Evolutionary conservation across 176 grass and related monocot species (phyloP), one percentile per base, ranked within the genome.

Genomic region (Sorghum bicolor): DNA sequence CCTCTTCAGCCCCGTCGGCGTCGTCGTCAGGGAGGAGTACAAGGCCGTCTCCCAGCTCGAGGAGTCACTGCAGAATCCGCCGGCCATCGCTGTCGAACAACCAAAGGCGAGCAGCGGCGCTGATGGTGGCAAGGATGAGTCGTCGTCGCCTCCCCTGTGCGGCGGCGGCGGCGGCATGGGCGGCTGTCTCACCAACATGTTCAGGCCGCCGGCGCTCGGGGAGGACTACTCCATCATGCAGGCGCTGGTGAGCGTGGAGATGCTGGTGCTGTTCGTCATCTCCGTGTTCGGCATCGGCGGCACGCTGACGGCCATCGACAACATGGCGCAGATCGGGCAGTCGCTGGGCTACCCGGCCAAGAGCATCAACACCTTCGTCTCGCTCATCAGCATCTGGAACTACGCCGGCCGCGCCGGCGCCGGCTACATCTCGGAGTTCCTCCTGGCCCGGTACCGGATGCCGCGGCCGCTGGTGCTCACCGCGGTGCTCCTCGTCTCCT

Each of bases 321-420:
- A 98, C 90, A 98, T 94, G 95, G 95, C 90, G 6, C 92, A 98
- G 84, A 98, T 98, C 67, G 95, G 92, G 0, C 88, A 93, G 53
- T 98, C 95, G 9, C 75, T 98, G 11, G 90, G 90, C 1, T 94
- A 98, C 87, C 88, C 91, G 15, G 38, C 66, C 8, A 89, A 90
- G 68, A 93, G 87, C 85, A 90, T 98, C 63, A 94, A 83, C 89
- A 98, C 91, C 32, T 93, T 97, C 83, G 94, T 93, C 31, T 93
- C 94, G 15, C 91, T 97, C 36, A 97, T 97, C 82, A 97, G 91
- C 82, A 97, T 97, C 79, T 97, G 91, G 91, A 97, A 97, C 89
- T 98, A 98, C 75, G 96, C 96, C 53, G 93, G 93, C 28, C 91
- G 96, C 22, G 96, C 91, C 1, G 84, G 89, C 16, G 81, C 93